These are phyloP conservation scores for Xylariales sp. DNA, from an alignment of 2,329 filamentous ascomycete genomes.

Conservation along the genomic window DNA sequence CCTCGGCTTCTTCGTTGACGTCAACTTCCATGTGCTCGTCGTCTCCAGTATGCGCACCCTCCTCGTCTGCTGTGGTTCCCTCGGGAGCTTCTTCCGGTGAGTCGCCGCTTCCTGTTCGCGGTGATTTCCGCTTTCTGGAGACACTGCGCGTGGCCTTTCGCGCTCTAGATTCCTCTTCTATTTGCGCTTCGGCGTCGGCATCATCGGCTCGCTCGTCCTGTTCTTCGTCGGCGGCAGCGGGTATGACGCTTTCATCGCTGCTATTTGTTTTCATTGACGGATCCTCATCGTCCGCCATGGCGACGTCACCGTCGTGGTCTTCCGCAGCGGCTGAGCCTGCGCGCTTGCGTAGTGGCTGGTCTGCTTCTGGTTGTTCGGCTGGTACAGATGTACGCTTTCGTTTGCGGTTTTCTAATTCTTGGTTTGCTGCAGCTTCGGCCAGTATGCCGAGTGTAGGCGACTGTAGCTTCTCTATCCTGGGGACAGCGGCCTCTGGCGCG, in stretches of 20 bases:
- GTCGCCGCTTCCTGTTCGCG: conserved; percentile 10
- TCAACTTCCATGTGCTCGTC: conserved; percentile 52
- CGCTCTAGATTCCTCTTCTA: conserved; percentile 17
- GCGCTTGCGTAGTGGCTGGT: conserved; percentile 21
- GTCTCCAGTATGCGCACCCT: conserved; percentile 44
- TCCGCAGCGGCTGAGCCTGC: conserved; percentile 21
- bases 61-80: conserved; percentile 31
- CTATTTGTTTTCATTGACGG: conserved; percentile 24
- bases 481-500: background rate
- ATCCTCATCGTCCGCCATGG: conserved; percentile 30
- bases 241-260: conserved; percentile 24
- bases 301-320: conserved; percentile 27
- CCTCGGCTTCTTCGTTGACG: conserved; percentile 55
- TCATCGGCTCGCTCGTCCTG: conserved; percentile 12
- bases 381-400: conserved; percentile 28
- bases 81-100: conserved; percentile 23
- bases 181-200: conserved; percentile 18
- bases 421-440: conserved; percentile 22
- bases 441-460: conserved; percentile 27
- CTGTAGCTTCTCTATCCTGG: conserved; percentile 15
- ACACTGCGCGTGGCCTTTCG: conserved; percentile 29
- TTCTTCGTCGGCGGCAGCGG: conserved; percentile 14
- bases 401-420: conserved; percentile 29
- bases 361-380: conserved; percentile 16
- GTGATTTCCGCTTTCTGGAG: conserved; percentile 28